phyloP scores from a whole-genome alignment of 176 grass and related monocot genomes.

The Oryza longistaminata region DNA sequence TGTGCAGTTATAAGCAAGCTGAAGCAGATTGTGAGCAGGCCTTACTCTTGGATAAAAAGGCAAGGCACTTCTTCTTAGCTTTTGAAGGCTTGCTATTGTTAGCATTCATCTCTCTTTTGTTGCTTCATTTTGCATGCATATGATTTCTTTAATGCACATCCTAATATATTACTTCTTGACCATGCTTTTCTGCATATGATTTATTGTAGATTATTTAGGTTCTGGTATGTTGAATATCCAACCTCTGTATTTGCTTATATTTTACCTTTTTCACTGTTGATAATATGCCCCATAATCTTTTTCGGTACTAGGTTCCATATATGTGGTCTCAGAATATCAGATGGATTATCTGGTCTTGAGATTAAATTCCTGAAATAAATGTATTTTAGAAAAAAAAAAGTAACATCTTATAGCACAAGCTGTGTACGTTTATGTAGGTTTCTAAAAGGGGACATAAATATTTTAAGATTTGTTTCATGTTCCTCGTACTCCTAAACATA shows the following conservation, averaged over 20 bases:
- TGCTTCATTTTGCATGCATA: not conserved
- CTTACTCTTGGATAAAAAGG: slow-evolving; percentile 91
- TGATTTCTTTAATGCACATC: not conserved
- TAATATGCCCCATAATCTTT: not conserved
- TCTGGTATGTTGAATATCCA: not conserved
- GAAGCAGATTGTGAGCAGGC: slow-evolving; percentile 81
- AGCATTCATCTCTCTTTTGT: not conserved
- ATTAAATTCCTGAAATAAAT: not conserved
- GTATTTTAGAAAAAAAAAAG: not conserved
- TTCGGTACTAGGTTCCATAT: not conserved
- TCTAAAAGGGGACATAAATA: not conserved
- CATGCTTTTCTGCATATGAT: not conserved
- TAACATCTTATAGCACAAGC: not conserved
- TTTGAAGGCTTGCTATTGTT: not conserved
- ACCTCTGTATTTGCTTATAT: not conserved
- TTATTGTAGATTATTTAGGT: not conserved
- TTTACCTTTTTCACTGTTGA: too few relatives aligned
- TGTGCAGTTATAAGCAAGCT: slow-evolving; percentile 84
- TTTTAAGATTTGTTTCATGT: not conserved
- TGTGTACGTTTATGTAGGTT: slow-evolving; percentile 3
- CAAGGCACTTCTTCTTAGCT: not conserved
- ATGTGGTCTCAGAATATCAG: not conserved
- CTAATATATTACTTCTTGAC: not conserved
- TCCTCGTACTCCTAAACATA: not conserved
- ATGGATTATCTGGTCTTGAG: not conserved